A percentile compares a stretch with the other conserved stretches of the same genome.
These are phyloP conservation scores for Zygosaccharomyces sapae DNA, from an alignment of 1,139 yeast genomes.

Conservation along the genomic window DNA sequence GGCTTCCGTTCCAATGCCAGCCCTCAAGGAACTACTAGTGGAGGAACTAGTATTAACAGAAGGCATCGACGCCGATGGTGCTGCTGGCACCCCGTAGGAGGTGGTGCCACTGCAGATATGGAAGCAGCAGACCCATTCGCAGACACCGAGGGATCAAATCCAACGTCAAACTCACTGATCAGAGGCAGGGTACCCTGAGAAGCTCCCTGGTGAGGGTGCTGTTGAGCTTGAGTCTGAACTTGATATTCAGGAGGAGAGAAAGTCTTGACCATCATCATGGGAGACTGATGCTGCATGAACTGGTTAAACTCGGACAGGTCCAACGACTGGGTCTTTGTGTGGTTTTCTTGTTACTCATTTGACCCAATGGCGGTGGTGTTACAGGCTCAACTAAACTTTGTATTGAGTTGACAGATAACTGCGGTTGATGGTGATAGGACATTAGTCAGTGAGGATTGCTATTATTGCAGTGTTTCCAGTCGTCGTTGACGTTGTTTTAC, in stretches of 20 bases:
- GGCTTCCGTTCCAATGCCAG: neutral
- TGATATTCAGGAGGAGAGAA: slow-evolving; percentile 12
- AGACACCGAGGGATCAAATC: slow-evolving; percentile 10
- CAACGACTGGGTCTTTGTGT: slow-evolving; percentile 35
- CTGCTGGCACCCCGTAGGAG: neutral
- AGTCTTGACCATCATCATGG: slow-evolving; percentile 15
- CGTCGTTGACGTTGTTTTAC: slow-evolving; percentile 5
- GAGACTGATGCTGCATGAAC: slow-evolving; percentile 23
- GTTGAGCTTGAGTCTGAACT: neutral
- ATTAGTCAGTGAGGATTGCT: slow-evolving; percentile 8
- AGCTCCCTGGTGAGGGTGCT: slow-evolving; percentile 2
- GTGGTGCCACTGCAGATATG: slow-evolving; percentile 5
- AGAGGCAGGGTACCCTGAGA: slow-evolving; percentile 21
- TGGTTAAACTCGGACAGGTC: slow-evolving; percentile 34
- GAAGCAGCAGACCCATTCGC: slow-evolving; percentile 6
- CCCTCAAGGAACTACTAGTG: slow-evolving; percentile 3
- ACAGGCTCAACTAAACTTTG: slow-evolving; percentile 41
- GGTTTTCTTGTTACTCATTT: slow-evolving; percentile 33
- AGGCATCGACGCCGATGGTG: slow-evolving; percentile 9
- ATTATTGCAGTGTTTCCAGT: neutral
- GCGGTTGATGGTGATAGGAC: slow-evolving; percentile 33
- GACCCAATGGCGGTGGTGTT: slow-evolving; percentile 35
- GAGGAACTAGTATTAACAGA: slow-evolving; percentile 7
- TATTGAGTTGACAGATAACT: slow-evolving; percentile 38
- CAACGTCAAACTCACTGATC: slow-evolving; percentile 28